Percentiles rank a stretch among this genome's conserved stretches.
Conservation (phyloP, 2,329 filamentous ascomycete species). For the Venturiaceae sp. region DNA sequence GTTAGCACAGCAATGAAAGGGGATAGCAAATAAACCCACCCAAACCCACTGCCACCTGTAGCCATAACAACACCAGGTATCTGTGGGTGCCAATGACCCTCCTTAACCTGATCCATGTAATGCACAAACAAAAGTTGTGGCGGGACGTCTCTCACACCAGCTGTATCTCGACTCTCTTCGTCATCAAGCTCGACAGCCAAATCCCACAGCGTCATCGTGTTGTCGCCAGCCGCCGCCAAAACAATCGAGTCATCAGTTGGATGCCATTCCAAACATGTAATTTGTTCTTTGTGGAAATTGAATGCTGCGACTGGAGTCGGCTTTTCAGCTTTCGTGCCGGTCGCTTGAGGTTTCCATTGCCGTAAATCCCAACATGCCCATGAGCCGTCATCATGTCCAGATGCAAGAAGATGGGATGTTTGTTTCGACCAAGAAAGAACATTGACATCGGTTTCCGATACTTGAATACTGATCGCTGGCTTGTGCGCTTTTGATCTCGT, state of each 20-base stretch:
- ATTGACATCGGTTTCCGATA: slow-evolving; percentile 82
- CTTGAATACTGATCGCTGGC: slow-evolving; percentile 77
- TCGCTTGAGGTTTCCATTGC: slow-evolving; percentile 70
- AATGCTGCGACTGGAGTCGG: slow-evolving; percentile 86
- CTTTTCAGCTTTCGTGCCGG: slow-evolving; percentile 31
- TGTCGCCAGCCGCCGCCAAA: slow-evolving; percentile 83
- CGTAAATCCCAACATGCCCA: slow-evolving; percentile 96
- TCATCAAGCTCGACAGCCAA: slow-evolving; percentile 93
- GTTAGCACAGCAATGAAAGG: background rate
- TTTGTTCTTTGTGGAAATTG: slow-evolving; percentile 90
- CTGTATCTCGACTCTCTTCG: slow-evolving; percentile 87
- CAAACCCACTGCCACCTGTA: slow-evolving; percentile 79
- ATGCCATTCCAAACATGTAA: slow-evolving; percentile 95
- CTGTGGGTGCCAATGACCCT: slow-evolving; percentile 95
- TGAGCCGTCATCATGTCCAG: slow-evolving; percentile 83
- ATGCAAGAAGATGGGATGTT: slow-evolving; percentile 81
- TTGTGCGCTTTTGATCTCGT: slow-evolving; percentile 81
- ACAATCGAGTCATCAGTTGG: slow-evolving; percentile 94
- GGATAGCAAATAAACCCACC: slow-evolving; percentile 38
- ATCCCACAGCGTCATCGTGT: slow-evolving; percentile 94
- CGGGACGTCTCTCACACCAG: slow-evolving; percentile 79
- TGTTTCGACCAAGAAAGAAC: slow-evolving; percentile 92
- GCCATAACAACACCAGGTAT: slow-evolving; percentile 84
- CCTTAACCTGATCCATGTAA: slow-evolving; percentile 90
- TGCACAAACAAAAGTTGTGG: slow-evolving; percentile 94